phyloP scores from a whole-genome alignment of 305 asterid genomes.

The Salvia sclarea region DNA sequence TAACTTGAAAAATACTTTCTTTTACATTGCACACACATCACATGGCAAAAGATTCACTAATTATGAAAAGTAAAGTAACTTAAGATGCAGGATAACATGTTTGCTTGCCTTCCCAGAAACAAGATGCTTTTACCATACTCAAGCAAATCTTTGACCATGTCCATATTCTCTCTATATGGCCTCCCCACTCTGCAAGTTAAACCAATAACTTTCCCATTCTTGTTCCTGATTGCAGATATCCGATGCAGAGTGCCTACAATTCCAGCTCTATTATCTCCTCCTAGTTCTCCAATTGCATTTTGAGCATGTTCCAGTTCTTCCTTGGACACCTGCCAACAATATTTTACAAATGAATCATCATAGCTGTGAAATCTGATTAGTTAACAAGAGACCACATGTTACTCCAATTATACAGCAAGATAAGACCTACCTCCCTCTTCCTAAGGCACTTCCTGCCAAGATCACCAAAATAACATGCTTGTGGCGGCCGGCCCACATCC shows the following conservation, averaged over 20 bases:
- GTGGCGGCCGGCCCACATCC: slow-evolving; percentile 76
- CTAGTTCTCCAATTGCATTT: slow-evolving; percentile 64
- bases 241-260: slow-evolving; percentile 77
- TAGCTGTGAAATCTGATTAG: not conserved
- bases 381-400: not conserved
- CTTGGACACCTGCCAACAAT: slow-evolving; percentile 50
- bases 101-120: slow-evolving; percentile 72
- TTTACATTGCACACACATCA: not conserved
- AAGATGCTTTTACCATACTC: slow-evolving; percentile 82
- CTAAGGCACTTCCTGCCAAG: slow-evolving; percentile 49
- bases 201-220: slow-evolving; percentile 58
- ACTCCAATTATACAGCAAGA: slow-evolving; percentile 1
- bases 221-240: slow-evolving; percentile 71
- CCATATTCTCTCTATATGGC: slow-evolving; percentile 51
- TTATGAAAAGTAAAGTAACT: slow-evolving; percentile 1
- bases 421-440: slow-evolving; percentile 51
- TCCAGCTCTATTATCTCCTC: slow-evolving; percentile 75
- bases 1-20: not conserved
- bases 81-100: slow-evolving; percentile 14
- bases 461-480: slow-evolving; percentile 60
- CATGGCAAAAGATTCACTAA: not conserved
- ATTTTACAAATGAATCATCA: slow-evolving; percentile 22
- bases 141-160: slow-evolving; percentile 68
- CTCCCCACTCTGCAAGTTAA: slow-evolving; percentile 81
- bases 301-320: slow-evolving; percentile 66